A percentile compares a stretch with the other conserved stretches of the same genome.
phyloP scores from a whole-genome alignment of 768 basidiomycete genomes.

The Suillus sp. region DNA sequence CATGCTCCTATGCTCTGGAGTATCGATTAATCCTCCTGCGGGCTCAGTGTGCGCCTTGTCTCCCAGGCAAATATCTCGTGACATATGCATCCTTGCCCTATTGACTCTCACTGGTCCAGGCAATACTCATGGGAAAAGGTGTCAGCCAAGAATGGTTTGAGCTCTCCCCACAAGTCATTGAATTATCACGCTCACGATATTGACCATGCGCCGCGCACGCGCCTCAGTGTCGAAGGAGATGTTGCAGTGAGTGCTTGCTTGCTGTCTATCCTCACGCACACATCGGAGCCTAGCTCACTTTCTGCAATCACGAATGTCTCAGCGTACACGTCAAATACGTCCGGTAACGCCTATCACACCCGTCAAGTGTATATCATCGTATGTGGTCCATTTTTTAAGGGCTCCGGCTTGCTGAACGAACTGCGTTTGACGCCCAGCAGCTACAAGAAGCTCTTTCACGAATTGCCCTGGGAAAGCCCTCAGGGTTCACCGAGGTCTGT shows the following conservation, averaged over 20 bases:
- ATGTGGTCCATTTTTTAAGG: conserved; percentile 20
- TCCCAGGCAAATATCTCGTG: conserved; percentile 24
- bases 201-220: conserved; percentile 25
- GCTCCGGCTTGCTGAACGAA: conserved; percentile 17
- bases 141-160: conserved; percentile 40
- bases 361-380: conserved; percentile 36
- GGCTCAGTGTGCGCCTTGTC: conserved; percentile 25
- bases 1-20: conserved; percentile 36
- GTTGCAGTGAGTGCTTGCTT: conserved; percentile 26
- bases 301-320: conserved; percentile 12
- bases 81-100: conserved; percentile 33
- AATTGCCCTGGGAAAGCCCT: conserved; percentile 32
- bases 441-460: conserved; percentile 36
- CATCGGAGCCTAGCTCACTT: conserved; percentile 19
- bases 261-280: conserved; percentile 11
- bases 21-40: conserved; percentile 30
- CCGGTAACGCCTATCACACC: conserved; percentile 40
- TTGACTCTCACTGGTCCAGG: conserved; percentile 34
- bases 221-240: conserved; percentile 30
- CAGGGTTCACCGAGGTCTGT: conserved; percentile 35
- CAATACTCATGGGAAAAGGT: conserved; percentile 39
- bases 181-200: conserved; percentile 35
- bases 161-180: conserved; percentile 36
- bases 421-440: conserved; percentile 23
- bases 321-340: conserved; percentile 33